Percentiles rank a stretch among this genome's conserved stretches.
phyloP scores from a whole-genome alignment of 768 basidiomycete species.

The Mycena vulgaris region DNA sequence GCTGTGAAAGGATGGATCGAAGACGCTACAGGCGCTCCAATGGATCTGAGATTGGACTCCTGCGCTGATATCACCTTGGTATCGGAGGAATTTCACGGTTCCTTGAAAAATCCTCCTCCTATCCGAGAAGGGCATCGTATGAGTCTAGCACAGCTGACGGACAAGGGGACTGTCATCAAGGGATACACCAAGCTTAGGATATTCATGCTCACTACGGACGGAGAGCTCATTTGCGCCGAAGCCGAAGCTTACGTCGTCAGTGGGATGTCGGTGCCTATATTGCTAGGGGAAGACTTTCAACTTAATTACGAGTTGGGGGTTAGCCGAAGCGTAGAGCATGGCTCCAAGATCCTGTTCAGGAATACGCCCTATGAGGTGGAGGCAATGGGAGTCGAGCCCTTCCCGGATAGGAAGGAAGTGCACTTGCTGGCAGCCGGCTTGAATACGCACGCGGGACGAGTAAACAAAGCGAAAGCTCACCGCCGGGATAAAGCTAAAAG shows the following conservation, averaged over 20 bases:
- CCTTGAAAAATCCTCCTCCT: not conserved
- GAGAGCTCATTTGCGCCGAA: not conserved
- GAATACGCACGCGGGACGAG: not conserved
- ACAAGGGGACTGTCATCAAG: not conserved
- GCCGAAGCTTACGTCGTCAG: conserved; percentile 4
- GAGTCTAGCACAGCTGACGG: conserved; percentile 5
- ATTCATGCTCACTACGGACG: not conserved
- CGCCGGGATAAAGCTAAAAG: not conserved
- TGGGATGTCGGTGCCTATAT: conserved; percentile 4
- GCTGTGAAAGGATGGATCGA: conserved; percentile 12
- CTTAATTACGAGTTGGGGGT: not conserved
- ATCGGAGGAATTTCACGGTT: not conserved
- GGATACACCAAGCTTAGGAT: not conserved
- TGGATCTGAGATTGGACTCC: not conserved
- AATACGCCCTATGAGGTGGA: not conserved
- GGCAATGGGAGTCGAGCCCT: not conserved
- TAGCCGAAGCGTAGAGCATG: not conserved
- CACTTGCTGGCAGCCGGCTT: not conserved
- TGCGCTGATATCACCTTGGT: conserved; percentile 14
- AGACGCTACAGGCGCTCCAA: not conserved
- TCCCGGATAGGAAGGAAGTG: not conserved
- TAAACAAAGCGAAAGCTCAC: not conserved
- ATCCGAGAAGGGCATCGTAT: not conserved
- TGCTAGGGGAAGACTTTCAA: conserved; percentile 12
- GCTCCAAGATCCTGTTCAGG: not conserved